Base-by-base conservation (phyloP, 805 yeast species). In the Alloascoidea africana region DNA sequence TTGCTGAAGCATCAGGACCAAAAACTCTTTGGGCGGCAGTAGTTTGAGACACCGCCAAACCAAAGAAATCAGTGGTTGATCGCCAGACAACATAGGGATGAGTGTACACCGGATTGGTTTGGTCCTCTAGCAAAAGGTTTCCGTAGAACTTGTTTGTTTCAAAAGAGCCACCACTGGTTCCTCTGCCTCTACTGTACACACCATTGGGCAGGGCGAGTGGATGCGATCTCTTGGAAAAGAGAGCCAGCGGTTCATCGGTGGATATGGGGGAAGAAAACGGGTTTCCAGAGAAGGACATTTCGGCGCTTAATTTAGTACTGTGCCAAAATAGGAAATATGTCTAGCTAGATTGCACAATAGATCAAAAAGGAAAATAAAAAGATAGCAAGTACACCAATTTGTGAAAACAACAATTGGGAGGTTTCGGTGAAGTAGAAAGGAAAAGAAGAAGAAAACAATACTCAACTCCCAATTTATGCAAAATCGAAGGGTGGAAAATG, bases 131-230 rank as follows among this genome's bases (percentile, higher is more conserved):
- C 42, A 73, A 56, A 43, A 74, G 53, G 46, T 74, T 73, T 23
- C 68, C 63, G 52, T 63, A 73, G 50, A 75, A 75, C 48, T 73
- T 75, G 55, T 75, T 75, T 6, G 83, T 76, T 47, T 67, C 66
- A 41, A 61, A 61, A 4, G 68, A 52, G 27, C 13, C n/a, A n/a
- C 13, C 8, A n/a, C 13, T 8, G n/a, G 30, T 8, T 17, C n/a
- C n/a, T n/a, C n/a, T n/a, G n/a, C n/a, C n/a, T n/a, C n/a, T n/a
- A n/a, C n/a, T n/a, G n/a, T n/a, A n/a, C n/a, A n/a, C n/a, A n/a
- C n/a, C n/a, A n/a, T n/a, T n/a, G 30, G 30, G 30, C n/a, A n/a
- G 30, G n/a, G 30, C 13, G n/a, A 23, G 30, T 8, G 30, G 8
- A n/a, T 23, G 30, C n/a, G 30, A n/a, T 23, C 30, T 23, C n/a